Evolutionary conservation across 768 basidiomycete genomes (phyloP), one percentile per base, ranked within the genome.

Genomic region (Mycena floridula): DNA sequence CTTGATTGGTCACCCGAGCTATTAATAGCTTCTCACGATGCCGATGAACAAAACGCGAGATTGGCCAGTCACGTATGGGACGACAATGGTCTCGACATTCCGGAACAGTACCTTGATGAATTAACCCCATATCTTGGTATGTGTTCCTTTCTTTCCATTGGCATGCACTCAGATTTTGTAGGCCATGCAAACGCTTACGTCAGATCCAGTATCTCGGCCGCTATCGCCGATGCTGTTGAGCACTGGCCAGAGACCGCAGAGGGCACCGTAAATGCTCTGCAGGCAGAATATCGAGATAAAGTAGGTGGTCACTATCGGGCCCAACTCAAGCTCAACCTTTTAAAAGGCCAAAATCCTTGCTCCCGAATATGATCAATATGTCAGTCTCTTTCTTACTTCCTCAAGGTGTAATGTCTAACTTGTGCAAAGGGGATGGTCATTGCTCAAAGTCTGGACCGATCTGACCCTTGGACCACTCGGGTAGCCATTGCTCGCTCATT

Each of bases 361-460:
- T 3, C 93, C 94, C 1, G 90, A 96, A 60, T 97, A 89, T 56
- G 96, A 98, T 59, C 69, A 85, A 75, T 99, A 87, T 62, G 91
- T 92, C 43, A 37, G 85, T 66, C 1, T 7, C 28, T 16, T 40
- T 20, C 15, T 25, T 37, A 7, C 7, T 21, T 28, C 21, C 23
- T 41, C 8, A 39, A 3, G 46, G 4, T n/a, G n/a, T n/a, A n/a
- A n/a, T n/a, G n/a, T n/a, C 37, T 3, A 30, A 20, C 25, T 21
- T 26, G 28, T 39, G 40, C 28, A 20, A 50, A 93, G 91, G 96
- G 96, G 13, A 95, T 98, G 88, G 76, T 98, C 41, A 84, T 95
- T 40, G 80, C 88, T 16, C 77, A 82, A 53, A 93, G 83, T 30
- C 66, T 97, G n/a, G 85, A 90, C 54, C 79, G 86, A 21, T 65